Evolutionary conservation across 306 rosid genomes (phyloP), one percentile per base, ranked within the genome.

Genomic region (Quercus rubra): DNA sequence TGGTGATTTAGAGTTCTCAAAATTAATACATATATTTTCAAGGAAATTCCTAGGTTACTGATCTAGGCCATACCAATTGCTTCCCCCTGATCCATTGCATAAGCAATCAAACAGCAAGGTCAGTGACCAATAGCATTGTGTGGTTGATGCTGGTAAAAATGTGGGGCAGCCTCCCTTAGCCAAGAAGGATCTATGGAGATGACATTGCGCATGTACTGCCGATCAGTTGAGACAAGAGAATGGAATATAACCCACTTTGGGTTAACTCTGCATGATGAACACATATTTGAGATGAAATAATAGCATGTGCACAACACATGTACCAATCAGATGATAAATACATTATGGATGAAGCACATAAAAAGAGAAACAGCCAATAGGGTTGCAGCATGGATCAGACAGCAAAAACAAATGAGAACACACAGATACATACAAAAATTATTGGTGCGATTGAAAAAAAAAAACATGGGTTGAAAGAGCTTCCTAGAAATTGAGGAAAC

Each of bases 141-240:
- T 31, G 81, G 86, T 56, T 88, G 92, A 61, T 82, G 77, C 80
- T 90, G 89, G 90, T 92, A 92, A 85, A 92, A 94, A 82, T 92
- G 99, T 20, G 97, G 97, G 62, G 97, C 99, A 61, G 87, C 95
- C 81, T 91, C 99, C 56, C 81, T 70, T 58, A 94, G 85, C 89
- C 95, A 91, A 8, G 97, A 89, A 13, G 90, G 95, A 69, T 94
- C 99, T 21, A 94, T 85, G 56, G 94, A 74, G 77, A 87, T 85
- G 46, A 94, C 97, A 79, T 94, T 94, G 27, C 99, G 95, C 95
- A 92, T 89, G 85, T 94, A 94, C 64, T 92, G 97, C 59, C 89
- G 78, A 74, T 94, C 97, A 28, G 99, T 94, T 30, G 95, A 94
- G 66, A 94, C 97, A 10, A 92, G 89, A 55, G 97, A 85, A 80